Percentiles rank a stretch among this genome's conserved stretches.
Evolutionary conservation across 2,329 filamentous ascomycete genomes (phyloP).

Genomic region (Fusarium oxysporum): DNA sequence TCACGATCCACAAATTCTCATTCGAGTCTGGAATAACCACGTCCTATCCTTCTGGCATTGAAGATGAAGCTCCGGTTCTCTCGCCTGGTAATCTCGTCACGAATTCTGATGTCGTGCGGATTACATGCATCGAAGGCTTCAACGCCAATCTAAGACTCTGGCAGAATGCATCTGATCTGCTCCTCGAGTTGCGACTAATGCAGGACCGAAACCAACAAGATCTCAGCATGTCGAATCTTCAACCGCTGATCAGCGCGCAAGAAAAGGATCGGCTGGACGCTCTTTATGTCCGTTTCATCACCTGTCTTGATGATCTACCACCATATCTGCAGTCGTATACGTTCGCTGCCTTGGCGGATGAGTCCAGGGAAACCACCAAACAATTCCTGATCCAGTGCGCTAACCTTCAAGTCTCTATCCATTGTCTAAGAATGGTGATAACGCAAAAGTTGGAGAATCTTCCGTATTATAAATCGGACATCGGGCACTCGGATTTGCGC

Average conservation of each 20-base stretch:
- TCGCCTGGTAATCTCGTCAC: slow-evolving; percentile 27
- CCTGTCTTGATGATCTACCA: slow-evolving; percentile 55
- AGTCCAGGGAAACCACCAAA: slow-evolving; percentile 39
- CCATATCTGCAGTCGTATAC: slow-evolving; percentile 50
- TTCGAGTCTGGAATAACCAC: slow-evolving; percentile 56
- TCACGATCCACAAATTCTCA: slow-evolving; percentile 58
- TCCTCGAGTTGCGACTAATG: slow-evolving; percentile 52
- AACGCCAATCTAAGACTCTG: slow-evolving; percentile 56
- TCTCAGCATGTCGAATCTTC: not conserved
- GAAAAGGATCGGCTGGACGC: slow-evolving; percentile 50
- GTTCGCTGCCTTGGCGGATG: slow-evolving; percentile 26
- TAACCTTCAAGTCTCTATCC: slow-evolving; percentile 55
- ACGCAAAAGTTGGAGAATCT: slow-evolving; percentile 52
- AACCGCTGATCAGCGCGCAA: slow-evolving; percentile 30
- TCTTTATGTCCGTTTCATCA: slow-evolving; percentile 55
- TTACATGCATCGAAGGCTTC: slow-evolving; percentile 54
- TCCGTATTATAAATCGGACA: slow-evolving; percentile 46
- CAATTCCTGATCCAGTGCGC: slow-evolving; percentile 55
- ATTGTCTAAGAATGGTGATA: slow-evolving; percentile 57
- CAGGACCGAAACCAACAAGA: slow-evolving; percentile 42
- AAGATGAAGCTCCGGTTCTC: slow-evolving; percentile 37
- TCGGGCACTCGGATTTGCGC: slow-evolving; percentile 48
- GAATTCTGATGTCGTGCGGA: slow-evolving; percentile 24
- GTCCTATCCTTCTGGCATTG: slow-evolving; percentile 48
- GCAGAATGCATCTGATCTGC: slow-evolving; percentile 54